These are phyloP conservation scores for Xerocomus minutiporus DNA, from an alignment of 1,284 basidiomycete genomes.

Conservation along the genomic window DNA sequence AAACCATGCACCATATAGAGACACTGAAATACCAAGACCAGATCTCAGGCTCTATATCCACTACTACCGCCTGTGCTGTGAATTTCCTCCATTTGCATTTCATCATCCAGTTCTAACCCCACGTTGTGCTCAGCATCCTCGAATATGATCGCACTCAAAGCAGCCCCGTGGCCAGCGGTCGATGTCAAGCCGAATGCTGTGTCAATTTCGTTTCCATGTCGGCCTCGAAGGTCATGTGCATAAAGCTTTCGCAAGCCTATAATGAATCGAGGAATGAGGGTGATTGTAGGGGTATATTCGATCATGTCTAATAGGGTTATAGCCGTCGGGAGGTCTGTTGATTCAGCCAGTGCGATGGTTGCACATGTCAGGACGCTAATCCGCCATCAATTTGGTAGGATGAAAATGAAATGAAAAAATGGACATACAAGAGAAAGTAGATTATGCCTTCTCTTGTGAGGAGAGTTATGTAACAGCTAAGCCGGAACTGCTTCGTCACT, in stretches of 20 bases:
- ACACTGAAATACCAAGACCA: not conserved
- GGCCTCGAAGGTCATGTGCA: not conserved
- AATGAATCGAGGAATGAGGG: conserved; percentile 9
- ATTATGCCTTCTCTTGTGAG: conserved; percentile 1
- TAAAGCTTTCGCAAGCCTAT: conserved; percentile 8
- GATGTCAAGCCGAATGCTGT: conserved; percentile 8
- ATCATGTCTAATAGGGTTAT: not conserved
- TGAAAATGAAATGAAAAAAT: not conserved
- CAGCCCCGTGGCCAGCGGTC: not conserved
- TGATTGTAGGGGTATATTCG: conserved; percentile 1
- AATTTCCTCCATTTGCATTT: not conserved
- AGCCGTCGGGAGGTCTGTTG: not conserved
- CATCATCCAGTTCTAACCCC: not conserved
- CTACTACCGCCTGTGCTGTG: not conserved
- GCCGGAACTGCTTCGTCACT: not conserved
- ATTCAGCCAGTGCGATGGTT: not conserved
- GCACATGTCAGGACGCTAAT: not conserved
- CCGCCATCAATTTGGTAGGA: not conserved
- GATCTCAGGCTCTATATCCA: not conserved
- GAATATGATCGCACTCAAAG: not conserved
- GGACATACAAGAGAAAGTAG: conserved; percentile 4
- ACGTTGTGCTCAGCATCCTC: not conserved
- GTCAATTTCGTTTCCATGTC: not conserved
- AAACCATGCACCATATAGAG: too few relatives aligned
- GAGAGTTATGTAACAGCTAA: not conserved